Evolutionary conservation across 2,329 filamentous ascomycete genomes (phyloP), one percentile per base, ranked within the genome.

Genomic region (Fusarium falciforme): DNA sequence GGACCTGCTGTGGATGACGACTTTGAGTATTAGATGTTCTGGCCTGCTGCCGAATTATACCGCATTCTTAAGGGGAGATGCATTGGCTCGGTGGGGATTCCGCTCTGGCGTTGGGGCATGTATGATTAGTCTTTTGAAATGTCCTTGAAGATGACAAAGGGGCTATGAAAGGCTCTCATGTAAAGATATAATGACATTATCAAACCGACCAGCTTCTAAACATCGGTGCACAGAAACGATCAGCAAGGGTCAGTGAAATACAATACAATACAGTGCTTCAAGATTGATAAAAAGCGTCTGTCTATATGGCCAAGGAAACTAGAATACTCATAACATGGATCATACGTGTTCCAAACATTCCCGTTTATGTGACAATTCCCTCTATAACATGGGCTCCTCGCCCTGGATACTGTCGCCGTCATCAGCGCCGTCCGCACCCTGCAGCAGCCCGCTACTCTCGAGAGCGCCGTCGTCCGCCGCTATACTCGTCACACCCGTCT

Each of bases 1-100:
- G 93, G 93, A 0, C 94, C 94, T 5, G 88, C 92, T 57, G 95
- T 95, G 64, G 96, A 99, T 86, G 96, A 98, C 84, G 95, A 98
- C 82, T 99, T 98, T 84, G 96, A 99, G 87, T 99, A 99, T 84
- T 99, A 83, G 49, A 54, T 36, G 49, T 36, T 36, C n/a, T 47
- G 10, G 33, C 40, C 55, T 31, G 22, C 29, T 27, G 31, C 31
- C 12, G 31, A 14, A 55, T 58, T 54, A 44, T 35, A 40, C 17
- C 10, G 33, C 22, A 57, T 63, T 33, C 35, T 3, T 61, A 27
- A 14, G 47, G 57, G 61, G 20, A 27, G 49, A 31, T 31, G 29
- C 29, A 31, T 31, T 31, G 29, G 29, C 29, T 31, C 29, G 29
- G 29, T 31, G 63, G 35, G 25, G 33, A 29, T 70, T 44, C 20